Evolutionary conservation across 2,329 filamentous ascomycete species (phyloP).

Genomic region (Rhexocercosporidium sp.): DNA sequence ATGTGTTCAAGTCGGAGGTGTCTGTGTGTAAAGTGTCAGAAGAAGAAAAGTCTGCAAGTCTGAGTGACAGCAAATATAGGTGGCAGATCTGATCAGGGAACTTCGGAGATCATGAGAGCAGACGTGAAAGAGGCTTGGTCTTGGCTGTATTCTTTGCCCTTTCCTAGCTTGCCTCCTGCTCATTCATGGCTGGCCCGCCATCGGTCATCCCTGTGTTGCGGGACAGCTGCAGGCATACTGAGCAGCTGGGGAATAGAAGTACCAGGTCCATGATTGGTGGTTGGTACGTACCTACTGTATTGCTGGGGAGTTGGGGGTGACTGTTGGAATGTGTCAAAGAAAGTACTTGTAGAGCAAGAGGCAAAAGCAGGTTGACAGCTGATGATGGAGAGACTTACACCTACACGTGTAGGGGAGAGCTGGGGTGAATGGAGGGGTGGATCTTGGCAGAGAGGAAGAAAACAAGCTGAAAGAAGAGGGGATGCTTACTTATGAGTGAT

Average conservation of each 20-base stretch:
- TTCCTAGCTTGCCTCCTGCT: slow-evolving; percentile 2
- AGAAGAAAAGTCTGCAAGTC: slow-evolving; percentile 18
- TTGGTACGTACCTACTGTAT: slow-evolving; percentile 9
- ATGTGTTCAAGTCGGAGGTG: slow-evolving; percentile 9
- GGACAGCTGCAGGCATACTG: slow-evolving; percentile 1
- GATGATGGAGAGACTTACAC: slow-evolving; percentile 5
- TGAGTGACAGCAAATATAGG: slow-evolving; percentile 13
- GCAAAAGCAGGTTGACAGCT: slow-evolving; percentile 5
- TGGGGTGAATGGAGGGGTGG: slow-evolving; percentile 13
- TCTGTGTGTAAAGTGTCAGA: slow-evolving; percentile 20
- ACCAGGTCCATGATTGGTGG: background rate
- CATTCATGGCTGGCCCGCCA: slow-evolving; percentile 8
- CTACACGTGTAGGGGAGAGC: slow-evolving; percentile 11
- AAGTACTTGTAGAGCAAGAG: slow-evolving; percentile 17
- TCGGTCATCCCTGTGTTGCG: background rate
- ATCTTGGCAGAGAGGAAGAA: slow-evolving; percentile 1
- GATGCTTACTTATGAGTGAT: background rate
- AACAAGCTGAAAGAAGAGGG: background rate
- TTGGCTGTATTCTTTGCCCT: slow-evolving; percentile 24
- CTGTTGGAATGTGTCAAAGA: slow-evolving; percentile 29
- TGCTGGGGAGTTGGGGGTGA: slow-evolving; percentile 16
- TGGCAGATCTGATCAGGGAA: slow-evolving; percentile 3
- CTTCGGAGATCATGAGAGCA: slow-evolving; percentile 29
- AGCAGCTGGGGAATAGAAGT: background rate
- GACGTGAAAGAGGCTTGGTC: slow-evolving; percentile 15